These are phyloP conservation scores for Aspergillus intermedius DNA, from an alignment of 2,329 filamentous ascomycete species.

Conservation along the genomic window DNA sequence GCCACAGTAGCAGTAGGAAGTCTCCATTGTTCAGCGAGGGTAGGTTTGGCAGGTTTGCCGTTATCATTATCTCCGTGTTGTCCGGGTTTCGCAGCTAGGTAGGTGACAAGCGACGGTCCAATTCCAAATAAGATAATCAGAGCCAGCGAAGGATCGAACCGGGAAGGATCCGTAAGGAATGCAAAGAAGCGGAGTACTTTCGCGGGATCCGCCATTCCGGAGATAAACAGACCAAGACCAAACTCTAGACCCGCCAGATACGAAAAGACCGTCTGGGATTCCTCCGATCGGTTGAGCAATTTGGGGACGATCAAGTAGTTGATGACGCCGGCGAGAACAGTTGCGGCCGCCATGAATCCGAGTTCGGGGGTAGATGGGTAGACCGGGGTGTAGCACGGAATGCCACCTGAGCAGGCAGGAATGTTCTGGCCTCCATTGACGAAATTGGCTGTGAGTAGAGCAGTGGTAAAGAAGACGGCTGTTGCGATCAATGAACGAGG, in stretches of 20 bases:
- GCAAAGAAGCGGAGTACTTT: conserved; percentile 49
- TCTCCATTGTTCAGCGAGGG: conserved; percentile 36
- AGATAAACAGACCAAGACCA: conserved; percentile 46
- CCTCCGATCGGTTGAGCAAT: conserved; percentile 20
- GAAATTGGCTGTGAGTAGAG: conserved; percentile 38
- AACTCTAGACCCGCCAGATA: conserved; percentile 46
- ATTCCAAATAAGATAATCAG: conserved; percentile 47
- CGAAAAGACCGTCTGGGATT: conserved; percentile 32
- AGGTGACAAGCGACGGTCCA: conserved; percentile 39
- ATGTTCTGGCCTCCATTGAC: conserved; percentile 30
- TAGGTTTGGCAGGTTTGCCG: conserved; percentile 28
- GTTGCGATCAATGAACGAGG: conserved; percentile 45
- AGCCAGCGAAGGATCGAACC: conserved; percentile 47
- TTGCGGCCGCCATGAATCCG: conserved; percentile 28
- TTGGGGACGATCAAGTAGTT: conserved; percentile 31
- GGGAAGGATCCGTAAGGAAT: conserved; percentile 35
- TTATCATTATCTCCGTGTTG: conserved; percentile 16
- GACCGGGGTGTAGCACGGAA: conserved; percentile 43
- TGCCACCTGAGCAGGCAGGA: conserved; percentile 29
- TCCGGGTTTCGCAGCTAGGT: conserved; percentile 24
- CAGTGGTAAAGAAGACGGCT: conserved; percentile 38
- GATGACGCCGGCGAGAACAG: conserved; percentile 22
- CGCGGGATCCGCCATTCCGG: conserved; percentile 45
- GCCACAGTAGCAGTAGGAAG: conserved; percentile 40
- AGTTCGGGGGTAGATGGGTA: conserved; percentile 35